Conservation (phyloP, 352 stramenopile genomes). For the Pythium vanterpoolii region DNA sequence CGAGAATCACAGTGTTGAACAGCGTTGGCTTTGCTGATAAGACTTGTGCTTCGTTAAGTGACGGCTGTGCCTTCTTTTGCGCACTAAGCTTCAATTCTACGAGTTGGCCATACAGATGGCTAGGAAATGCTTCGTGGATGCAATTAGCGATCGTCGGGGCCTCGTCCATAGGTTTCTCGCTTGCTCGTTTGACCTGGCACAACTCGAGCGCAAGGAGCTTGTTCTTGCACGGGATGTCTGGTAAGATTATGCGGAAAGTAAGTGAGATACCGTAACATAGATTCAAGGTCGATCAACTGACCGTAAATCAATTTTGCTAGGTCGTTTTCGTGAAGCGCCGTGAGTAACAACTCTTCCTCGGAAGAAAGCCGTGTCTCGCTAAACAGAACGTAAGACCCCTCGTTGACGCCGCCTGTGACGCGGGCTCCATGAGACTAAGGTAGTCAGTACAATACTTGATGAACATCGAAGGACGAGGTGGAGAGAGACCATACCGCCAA, state of each 20-base stretch:
- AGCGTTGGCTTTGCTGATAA: slow-evolving; percentile 16
- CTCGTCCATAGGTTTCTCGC: slow-evolving; percentile 33
- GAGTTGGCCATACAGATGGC: slow-evolving; percentile 32
- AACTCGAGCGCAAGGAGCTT: slow-evolving; percentile 70
- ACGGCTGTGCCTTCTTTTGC: not conserved
- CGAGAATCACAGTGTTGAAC: slow-evolving; percentile 48
- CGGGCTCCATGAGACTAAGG: slow-evolving; percentile 64
- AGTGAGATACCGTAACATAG: not conserved
- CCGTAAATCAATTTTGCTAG: slow-evolving; percentile 59
- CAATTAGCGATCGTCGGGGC: slow-evolving; percentile 41
- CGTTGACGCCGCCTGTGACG: slow-evolving; percentile 46
- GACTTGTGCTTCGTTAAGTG: slow-evolving; percentile 24
- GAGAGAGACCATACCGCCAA: slow-evolving; percentile 35
- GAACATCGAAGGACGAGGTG: not conserved
- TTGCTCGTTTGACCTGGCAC: slow-evolving; percentile 51
- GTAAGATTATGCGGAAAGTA: not conserved
- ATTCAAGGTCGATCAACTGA: slow-evolving; percentile 10
- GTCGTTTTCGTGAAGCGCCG: slow-evolving; percentile 55
- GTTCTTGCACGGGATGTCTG: slow-evolving; percentile 61
- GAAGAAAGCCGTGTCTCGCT: slow-evolving; percentile 63
- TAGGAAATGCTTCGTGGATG: slow-evolving; percentile 40
- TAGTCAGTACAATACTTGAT: not conserved
- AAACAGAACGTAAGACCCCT: slow-evolving; percentile 71
- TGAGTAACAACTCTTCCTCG: slow-evolving; percentile 67
- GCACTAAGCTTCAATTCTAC: slow-evolving; percentile 18